These are phyloP conservation scores for Naganishia randhawae DNA, from an alignment of 768 basidiomycete species.

Conservation along the genomic window DNA sequence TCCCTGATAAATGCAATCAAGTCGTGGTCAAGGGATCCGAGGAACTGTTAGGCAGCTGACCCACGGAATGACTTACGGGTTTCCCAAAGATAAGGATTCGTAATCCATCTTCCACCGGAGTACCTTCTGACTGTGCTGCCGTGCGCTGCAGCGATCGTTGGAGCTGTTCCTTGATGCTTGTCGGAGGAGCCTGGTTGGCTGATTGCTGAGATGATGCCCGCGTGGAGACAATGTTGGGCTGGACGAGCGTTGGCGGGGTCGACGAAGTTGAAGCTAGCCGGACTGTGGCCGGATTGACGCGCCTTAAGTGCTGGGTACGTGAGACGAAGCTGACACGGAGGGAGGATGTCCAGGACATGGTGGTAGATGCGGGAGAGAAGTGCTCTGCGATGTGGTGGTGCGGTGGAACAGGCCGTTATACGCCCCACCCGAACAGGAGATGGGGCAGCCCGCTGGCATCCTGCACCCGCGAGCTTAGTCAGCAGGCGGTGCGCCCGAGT, in stretches of 20 bases:
- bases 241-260: neutral
- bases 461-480: too few relatives aligned
- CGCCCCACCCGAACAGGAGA: too few relatives aligned
- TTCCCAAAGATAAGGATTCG: conserved; percentile 52
- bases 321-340: neutral
- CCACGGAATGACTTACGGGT: conserved; percentile 40
- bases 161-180: conserved; percentile 15
- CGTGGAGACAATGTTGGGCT: neutral
- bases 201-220: neutral
- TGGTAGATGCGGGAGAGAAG: too few relatives aligned
- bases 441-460: too few relatives aligned
- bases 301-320: neutral
- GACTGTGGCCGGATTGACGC: neutral
- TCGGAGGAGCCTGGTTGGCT: neutral
- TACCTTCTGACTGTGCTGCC: neutral
- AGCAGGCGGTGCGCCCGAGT: conserved; percentile 3
- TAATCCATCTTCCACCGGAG: conserved; percentile 32
- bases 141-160: neutral
- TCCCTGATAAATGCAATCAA: conserved; percentile 26
- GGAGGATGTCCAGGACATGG: neutral
- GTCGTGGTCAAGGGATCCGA: neutral
- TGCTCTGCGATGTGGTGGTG: too few relatives aligned
- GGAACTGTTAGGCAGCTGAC: neutral
- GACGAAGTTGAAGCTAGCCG: neutral
- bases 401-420: too few relatives aligned